Base-by-base conservation (phyloP, 805 yeast species). In the Metschnikowia colocasiae region DNA sequence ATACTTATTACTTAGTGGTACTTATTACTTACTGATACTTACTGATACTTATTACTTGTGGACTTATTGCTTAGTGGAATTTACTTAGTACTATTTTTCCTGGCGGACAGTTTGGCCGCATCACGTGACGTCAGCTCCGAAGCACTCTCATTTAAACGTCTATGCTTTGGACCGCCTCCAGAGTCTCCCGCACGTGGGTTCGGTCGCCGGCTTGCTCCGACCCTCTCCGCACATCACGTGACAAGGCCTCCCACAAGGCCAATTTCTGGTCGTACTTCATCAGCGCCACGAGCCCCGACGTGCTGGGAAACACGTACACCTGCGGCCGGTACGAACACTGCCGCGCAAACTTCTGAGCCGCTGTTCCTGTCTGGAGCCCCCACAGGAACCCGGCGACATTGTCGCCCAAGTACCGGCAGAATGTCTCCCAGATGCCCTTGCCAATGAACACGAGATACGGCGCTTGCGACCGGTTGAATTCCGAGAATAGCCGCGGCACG, bases 361-460 rank as follows among this genome's bases (percentile, higher is more conserved):
- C 16, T n/a, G 43, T 30, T 30, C 41, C 46, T 1, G 37, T 22
- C 46, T 70, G 73, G 20, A 48, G 43, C 0, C 92, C 94, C 81
- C 83, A 85, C 29, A 54, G 36, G 50, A 85, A 83, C 6, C 55
- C 52, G 27, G 61, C 56, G 16, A 59, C 54, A 22, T 60, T 58
- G 32, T 53, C 56, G 13, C 56, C 57, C 47, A 64, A 45, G 51
- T 58, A 69, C 51, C 67, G 71, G 43, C 76, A 70, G 0, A 85
- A 62, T 2, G 75, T 61, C 46, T 83, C 87, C 88, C 89, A 85
- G 6, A 85, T 82, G 0, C 89, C 89, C 55, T 83, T 83, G 0
- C 94, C 94, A 3, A 85, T 79, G 19, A 86, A 63, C 29, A 85
- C 82, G 0, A 83, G 65, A 29, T 68, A 65, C 25, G 60, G 53